A percentile compares a stretch with the other conserved stretches of the same genome.
Conservation (phyloP, 176 grass and related monocot genomes). For the Melocanna baccifera region DNA sequence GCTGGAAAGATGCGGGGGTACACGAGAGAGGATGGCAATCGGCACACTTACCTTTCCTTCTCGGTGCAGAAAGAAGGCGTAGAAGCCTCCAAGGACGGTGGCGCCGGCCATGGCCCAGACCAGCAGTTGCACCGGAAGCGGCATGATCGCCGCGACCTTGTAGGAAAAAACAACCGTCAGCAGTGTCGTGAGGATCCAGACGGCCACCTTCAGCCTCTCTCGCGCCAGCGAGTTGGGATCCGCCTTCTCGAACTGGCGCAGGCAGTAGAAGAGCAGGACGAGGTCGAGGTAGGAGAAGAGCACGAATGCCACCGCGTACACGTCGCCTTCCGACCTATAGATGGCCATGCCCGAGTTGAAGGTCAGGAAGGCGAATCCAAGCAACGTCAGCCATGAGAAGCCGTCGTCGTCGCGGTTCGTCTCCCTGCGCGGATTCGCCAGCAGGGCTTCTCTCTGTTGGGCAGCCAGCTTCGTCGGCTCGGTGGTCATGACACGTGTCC, state of each 20-base stretch:
- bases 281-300: constrained; percentile 15
- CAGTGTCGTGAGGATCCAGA: constrained; percentile 18
- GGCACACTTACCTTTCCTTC: not conserved
- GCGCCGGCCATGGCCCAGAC: constrained; percentile 23
- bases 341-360: constrained; percentile 28
- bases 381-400: constrained; percentile 18
- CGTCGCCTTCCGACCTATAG: constrained; percentile 9
- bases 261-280: constrained; percentile 6
- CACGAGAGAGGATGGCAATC: too few relatives aligned
- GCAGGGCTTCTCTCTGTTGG: too few relatives aligned
- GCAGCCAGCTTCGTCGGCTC: too few relatives aligned
- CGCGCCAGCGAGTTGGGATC: not conserved
- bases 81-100: constrained; percentile 3
- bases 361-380: constrained; percentile 29
- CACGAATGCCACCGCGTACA: constrained; percentile 8
- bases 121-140: not conserved
- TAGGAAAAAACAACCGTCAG: not conserved
- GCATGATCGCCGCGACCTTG: constrained; percentile 26
- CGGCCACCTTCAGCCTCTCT: not conserved
- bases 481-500: too few relatives aligned
- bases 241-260: not conserved
- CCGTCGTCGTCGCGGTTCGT: not conserved
- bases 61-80: not conserved
- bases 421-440: too few relatives aligned
- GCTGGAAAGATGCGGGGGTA: too few relatives aligned